Base-by-base conservation (phyloP, 768 basidiomycete genomes). In the Auriscalpium vulgare region DNA sequence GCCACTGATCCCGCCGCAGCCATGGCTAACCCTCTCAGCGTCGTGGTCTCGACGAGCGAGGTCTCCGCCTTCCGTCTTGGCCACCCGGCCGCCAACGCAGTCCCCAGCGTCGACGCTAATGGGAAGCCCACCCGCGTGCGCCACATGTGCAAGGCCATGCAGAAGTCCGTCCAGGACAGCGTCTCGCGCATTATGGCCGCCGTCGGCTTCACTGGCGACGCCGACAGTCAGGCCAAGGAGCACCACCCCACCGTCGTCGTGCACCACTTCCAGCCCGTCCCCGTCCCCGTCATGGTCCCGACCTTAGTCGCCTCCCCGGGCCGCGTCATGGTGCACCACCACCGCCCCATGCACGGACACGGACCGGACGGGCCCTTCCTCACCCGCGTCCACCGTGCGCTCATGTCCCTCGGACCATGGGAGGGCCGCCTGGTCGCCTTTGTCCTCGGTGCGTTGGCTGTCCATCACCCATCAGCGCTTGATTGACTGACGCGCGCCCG, bases 351-450 rank as follows among this genome's bases (percentile, higher is more conserved):
- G 49, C 56, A 51, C 53, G 52, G 23, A 8, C 37, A 63, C 36
- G 65, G 62, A 58, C 50, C 9, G 5, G 53, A 50, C 53, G 62
- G 63, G 19, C 71, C 77, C 37, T 88, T 88, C 78, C 56, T 78
- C 48, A 71, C 67, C 47, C 83, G 90, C 47, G 71, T 91, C 59
- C 80, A 84, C 63, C 71, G 70, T 54, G 85, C 88, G 2, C 69
- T 91, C 54, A 81, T 81, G 74, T 68, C 79, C 8, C 80, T 92
- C 14, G 87, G 88, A 11, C 82, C 82, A 17, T 91, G 90, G 88
- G 90, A 92, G 69, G 88, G 88, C 51, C 77, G 88, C 50, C 82
- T 83, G 10, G 84, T 92, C 14, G 84, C 91, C 4, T 92, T 92
- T 58, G 89, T 92, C 55, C 78, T 92, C 16, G 90, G 89, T 82